Base-by-base conservation (phyloP, 2,329 filamentous ascomycete species). In the Fusarium buharicum region DNA sequence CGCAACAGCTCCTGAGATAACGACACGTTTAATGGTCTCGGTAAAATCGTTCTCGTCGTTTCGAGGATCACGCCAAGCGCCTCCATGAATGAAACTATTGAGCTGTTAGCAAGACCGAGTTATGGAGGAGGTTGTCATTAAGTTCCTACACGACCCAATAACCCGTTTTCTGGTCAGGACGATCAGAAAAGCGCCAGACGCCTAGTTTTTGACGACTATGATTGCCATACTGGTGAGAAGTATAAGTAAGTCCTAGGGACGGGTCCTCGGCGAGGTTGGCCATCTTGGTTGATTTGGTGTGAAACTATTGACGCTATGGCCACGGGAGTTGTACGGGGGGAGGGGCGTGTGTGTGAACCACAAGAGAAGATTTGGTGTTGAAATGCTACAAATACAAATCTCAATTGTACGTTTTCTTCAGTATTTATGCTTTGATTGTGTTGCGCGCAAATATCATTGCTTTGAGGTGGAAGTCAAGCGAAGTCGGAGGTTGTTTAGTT, bases 31-130 rank as follows among this genome's bases (percentile, higher is more conserved):
- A 45, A 86, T 77, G 45, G 79, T 76, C 4, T 81, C 75, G 22
- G 72, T 59, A 64, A 85, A 84, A 52, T 78, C 78, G 47, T 78
- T 68, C 24, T 80, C 76, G 37, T 77, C 77, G 50, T 81, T 77
- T 49, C 74, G 74, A 37, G 86, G 85, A 72, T 89, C 86, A 55
- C 85, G 79, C 86, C 86, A 89, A 58, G 81, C 86, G 60, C 86
- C 86, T 63, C 86, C 86, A 70, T 89, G 86, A 68, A 89, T 80
- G 72, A 81, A 87, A 56, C 80, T 78, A 54, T 38, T 47, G n/a
- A 33, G 9, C 34, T 44, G 57, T 65, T 37, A 70, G 56, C 50
- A 20, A 43, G 47, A 22, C 18, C 8, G 22, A 18, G 37, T 38
- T 34, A 37, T 28, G 17, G 17, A 50, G 20, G 28, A 36, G 27